Base-by-base conservation (phyloP, 352 stramenopile species). In the Phytophthora aleatoria region DNA sequence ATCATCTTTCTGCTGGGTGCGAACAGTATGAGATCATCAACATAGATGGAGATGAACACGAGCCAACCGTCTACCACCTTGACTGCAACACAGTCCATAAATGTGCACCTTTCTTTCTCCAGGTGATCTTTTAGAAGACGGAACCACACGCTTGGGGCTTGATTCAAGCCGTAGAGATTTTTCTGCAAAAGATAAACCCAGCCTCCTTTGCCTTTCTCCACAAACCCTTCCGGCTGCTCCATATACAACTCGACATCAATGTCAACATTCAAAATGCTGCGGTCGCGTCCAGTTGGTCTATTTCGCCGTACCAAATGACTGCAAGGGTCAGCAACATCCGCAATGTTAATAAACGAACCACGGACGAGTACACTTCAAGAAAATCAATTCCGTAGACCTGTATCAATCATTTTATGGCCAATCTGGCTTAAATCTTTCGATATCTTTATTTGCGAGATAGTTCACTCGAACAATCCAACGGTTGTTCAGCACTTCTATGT, bases 11-110 rank as follows among this genome's bases (percentile, higher is more conserved):
- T 69, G 8, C 5, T 70, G 2, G 61, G 52, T 10, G 61, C 61
- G 52, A 71, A 74, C 7, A 74, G 28, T 3, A 71, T 57, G 7
- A 70, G 30, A 43, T 74, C 61, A 48, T 74, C 67, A 0, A 70
- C 67, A 35, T 70, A 74, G 9, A 74, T 58, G 0, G 67, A 42
- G 4, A 67, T 70, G 10, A 69, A 74, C 16, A 65, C 52, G 0
- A 63, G 28, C 10, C 42, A 8, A 36, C 50, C 53, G 54, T 69
- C 44, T 35, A 61, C 50, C 0, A 48, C 41, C 28, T 63, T 67
- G 3, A 69, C 43, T 5, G 44, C 61, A 27, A 74, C 67, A 63
- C 11, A 64, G 2, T 67, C 61, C 12, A 74, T 7, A 3, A 71
- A 15, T 10, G 33, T 52, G 26, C 52, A 74, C 1, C 47, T 61